These are phyloP conservation scores for Neurospora crassa DNA, from an alignment of 2,329 filamentous ascomycete species.

Conservation along the genomic window DNA sequence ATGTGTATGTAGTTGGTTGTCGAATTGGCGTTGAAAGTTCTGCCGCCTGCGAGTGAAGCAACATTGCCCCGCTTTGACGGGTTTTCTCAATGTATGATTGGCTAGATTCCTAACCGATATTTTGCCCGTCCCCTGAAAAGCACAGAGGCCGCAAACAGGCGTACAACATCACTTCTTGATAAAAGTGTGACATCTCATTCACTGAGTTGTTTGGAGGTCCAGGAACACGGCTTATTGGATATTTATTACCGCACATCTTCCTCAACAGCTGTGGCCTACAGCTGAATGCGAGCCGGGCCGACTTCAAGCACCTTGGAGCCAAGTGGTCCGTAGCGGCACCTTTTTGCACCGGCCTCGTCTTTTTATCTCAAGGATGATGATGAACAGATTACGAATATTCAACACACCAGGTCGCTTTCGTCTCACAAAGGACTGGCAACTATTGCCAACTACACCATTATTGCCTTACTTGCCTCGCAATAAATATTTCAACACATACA, in stretches of 20 bases:
- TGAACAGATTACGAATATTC: not conserved
- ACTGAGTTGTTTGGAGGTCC: not conserved
- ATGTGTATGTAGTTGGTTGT: not conserved
- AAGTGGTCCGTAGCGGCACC: not conserved
- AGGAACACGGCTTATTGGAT: not conserved
- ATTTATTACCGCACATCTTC: not conserved
- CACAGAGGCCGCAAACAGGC: not conserved
- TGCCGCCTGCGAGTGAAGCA: not conserved
- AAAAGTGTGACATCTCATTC: not conserved
- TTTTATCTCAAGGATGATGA: not conserved
- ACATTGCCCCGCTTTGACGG: not conserved
- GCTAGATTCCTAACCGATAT: not conserved
- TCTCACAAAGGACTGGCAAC: not conserved
- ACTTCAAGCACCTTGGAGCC: not conserved
- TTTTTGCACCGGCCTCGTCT: not conserved
- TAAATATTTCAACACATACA: not conserved
- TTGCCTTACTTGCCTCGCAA: not conserved
- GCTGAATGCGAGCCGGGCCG: not conserved
- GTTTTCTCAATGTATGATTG: not conserved
- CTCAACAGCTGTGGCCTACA: not conserved
- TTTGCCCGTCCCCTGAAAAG: not conserved
- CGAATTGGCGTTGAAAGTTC: not conserved
- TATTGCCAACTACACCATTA: not conserved
- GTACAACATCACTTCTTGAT: not conserved
- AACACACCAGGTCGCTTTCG: not conserved